Evolutionary conservation across 2,329 filamentous ascomycete genomes (phyloP), one percentile per base, ranked within the genome.

Genomic region (Pseudogymnoascus pannorum): DNA sequence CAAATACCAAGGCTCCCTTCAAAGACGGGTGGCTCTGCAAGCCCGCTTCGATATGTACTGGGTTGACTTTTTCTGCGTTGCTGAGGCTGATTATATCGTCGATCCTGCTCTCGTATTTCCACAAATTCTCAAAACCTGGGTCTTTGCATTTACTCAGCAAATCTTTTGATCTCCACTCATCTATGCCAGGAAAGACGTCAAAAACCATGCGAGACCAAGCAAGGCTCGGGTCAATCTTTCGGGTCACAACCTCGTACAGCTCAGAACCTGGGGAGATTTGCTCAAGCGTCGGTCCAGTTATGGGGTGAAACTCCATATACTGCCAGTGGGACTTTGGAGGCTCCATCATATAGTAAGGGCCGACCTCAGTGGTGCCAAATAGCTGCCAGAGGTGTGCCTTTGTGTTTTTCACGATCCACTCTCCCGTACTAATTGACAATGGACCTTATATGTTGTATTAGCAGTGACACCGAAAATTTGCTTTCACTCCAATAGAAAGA

Each of bases 101-200:
- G 7, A 59, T 38, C 51, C 64, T 60, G 20, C 63, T 63, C 14
- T 60, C 62, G 36, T 61, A 64, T 57, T 58, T 61, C 51, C 61
- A 67, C 35, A 64, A 26, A 14, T 64, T 54, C 8, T 54, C 44
- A 18, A 31, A 54, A 4, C 44, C 44, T 3, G 61, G 48, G 11
- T 65, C 67, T 4, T 60, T 48, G 57, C 62, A 66, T 4, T 58
- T 54, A 7, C 60, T 60, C 9, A 67, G 8, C 20, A 81, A 64
- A 60, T 82, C 80, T 38, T 75, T 76, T 5, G 75, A 79, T 6
- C 73, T 70, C 65, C 72, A 79, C 64, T 79, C 75, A 3, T 74
- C 60, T 1, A 71, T 44, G 0, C 75, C 69, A 0, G 76, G 77
- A 57, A 76, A 78, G 2, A 75, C 74, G 35, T 70, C 68, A 61